Conservation (phyloP, 176 grass and related monocot species). For the Cenchrus purpureus region DNA sequence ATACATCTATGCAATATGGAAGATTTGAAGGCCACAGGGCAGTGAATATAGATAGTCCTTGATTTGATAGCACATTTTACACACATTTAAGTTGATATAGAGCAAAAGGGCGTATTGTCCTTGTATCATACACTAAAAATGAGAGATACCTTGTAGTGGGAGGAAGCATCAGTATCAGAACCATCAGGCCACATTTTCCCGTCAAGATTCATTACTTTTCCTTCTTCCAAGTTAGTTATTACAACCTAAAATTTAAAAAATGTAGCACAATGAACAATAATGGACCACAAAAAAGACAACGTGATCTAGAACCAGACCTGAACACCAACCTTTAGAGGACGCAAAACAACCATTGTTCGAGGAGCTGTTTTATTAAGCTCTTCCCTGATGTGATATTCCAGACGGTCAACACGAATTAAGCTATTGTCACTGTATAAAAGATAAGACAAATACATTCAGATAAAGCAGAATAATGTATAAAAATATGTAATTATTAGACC, state of each 20-base stretch:
- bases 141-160: conserved; percentile 83
- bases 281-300: conserved; percentile 11
- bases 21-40: background rate
- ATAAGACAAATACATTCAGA: conserved; percentile 23
- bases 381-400: conserved; percentile 96
- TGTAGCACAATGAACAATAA: conserved; percentile 17
- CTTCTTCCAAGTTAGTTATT: conserved; percentile 92
- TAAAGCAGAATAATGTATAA: conserved; percentile 11
- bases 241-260: conserved; percentile 69
- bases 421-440: conserved; percentile 91
- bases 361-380: conserved; percentile 90
- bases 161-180: conserved; percentile 72
- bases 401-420: conserved; percentile 83
- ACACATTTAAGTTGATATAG: background rate
- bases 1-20: background rate
- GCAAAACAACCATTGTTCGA: conserved; percentile 85
- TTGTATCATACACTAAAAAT: background rate
- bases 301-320: conserved; percentile 25
- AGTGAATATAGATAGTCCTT: background rate
- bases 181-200: conserved; percentile 99
- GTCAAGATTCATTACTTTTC: conserved; percentile 78
- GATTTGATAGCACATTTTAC: conserved; percentile 16
- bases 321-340: conserved; percentile 84
- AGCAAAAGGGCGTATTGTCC: conserved; percentile 13
- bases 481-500: background rate